Base-by-base conservation (phyloP, 2,329 filamentous ascomycete species). In the Pseudogymnoascus sp. region DNA sequence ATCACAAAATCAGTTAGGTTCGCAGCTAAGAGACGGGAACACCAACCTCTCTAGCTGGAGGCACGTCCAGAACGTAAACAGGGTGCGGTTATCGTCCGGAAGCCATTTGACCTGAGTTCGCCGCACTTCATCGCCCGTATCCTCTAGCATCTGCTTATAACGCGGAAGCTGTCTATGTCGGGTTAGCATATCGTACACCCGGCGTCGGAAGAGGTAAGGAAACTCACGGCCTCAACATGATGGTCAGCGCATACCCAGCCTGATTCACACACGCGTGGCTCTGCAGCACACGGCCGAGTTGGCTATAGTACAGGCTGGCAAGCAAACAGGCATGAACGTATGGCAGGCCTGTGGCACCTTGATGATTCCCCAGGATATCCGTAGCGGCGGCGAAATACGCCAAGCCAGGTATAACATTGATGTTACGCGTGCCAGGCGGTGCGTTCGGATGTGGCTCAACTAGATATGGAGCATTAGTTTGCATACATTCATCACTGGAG, bases 11-110 rank as follows among this genome's bases (percentile, higher is more conserved):
- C 6, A 65, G 62, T 60, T 38, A 4, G 28, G 14, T 23, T 40
- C n/a, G 25, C 7, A 28, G 31, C 18, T 37, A n/a, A 42, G 18
- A 38, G 1, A 46, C 6, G 34, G n/a, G 21, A 34, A 56, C 16
- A 62, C 75, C 68, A 74, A 91, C 89, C 88, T 96, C 75, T 97
- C 93, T 10, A 97, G 81, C 72, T 97, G 93, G 66, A 97, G 78
- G 73, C 91, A 96, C 6, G 93, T 95, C 93, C 93, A 97, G 70
- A 93, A 97, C 0, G 91, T 89, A 69, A 96, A 82, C 12, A 89
- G 80, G 36, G 89, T 80, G 64, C 88, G 80, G 71, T 92, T 90
- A 69, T 87, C 83, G 50, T 70, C 44, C 2, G 23, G 23, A 31
- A 28, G 44, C 44, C 23, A 53, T 31, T 31, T 50, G 7, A n/a